Base-by-base conservation (phyloP, 768 basidiomycete species). In the Auricularia sp. region DNA sequence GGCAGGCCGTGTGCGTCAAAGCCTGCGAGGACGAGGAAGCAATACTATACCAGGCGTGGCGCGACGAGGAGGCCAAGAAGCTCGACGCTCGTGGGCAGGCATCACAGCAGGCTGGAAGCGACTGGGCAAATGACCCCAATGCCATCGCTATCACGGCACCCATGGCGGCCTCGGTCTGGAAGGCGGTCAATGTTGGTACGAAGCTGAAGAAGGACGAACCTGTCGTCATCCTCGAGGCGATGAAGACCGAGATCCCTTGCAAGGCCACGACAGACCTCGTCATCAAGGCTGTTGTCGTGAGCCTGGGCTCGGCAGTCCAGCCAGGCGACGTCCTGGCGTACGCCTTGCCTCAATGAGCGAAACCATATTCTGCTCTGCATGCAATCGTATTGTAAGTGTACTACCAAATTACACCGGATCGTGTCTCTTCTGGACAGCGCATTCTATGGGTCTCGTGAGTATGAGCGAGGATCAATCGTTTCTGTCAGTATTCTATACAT, bases 231-330 rank as follows among this genome's bases (percentile, higher is more conserved):
- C 76, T 87, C 12, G 84, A 86, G 71, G 83, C 86, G 1, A 87
- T 87, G 86, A 87, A 88, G 72, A 84, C 82, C 0, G 84, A 85
- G 68, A 80, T 87, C 54, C 75, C 78, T 14, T 69, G 87, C 16
- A 71, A 71, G 61, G 80, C 81, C 0, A 79, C 81, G 0, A 76
- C 79, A 18, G 74, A 73, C 39, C 39, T 42, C 39, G 39, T 42
- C 8, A 42, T 42, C 7, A 42, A 42, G 39, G 39, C 39, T 14
- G 39, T 42, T 14, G 39, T 42, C 8, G 39, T 42, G 8, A 42
- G 12, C 39, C 8, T 42, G 39, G 39, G 39, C 39, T 42, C 39
- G 7, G 39, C 39, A 14, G 39, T 42, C 39, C 39, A 42, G 39
- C 39, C 39, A 42, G 39, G 39, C 39, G 39, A 42, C 39, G 39